Evolutionary conservation across 2,329 filamentous ascomycete species (phyloP), one percentile per base, ranked within the genome.

Genomic region (Colletotrichum limetticola): DNA sequence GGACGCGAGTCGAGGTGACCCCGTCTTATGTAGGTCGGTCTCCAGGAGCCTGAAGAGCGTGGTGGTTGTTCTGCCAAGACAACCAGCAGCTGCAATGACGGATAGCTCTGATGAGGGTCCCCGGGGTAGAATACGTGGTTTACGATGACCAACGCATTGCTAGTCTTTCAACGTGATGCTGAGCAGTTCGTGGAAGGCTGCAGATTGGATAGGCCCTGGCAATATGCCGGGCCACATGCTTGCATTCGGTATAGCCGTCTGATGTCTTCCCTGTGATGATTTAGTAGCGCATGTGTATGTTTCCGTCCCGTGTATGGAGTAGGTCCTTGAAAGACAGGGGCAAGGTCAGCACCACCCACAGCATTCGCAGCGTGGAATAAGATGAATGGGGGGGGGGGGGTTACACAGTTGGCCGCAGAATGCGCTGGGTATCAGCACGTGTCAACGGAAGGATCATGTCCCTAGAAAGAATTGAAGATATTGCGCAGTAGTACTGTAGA

Each of bases 171-270:
- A 46, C n/a, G 37, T 35, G 16, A 32, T 32, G 30, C 14, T 60
- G 68, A 67, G 19, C 35, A 24, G 32, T 55, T 42, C 42, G n/a
- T 19, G 46, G 7, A 26, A 24, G 19, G 66, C 32, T 28, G 49
- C 19, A 37, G 32, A 60, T 55, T 56, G 68, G 68, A 63, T 5
- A 26, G 32, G n/a, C 22, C 26, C 46, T 14, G 56, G 28, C 55
- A 16, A 30, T 12, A 8, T n/a, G 35, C 70, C 70, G 66, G 70
- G n/a, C 66, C 24, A 60, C 28, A 72, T 65, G 66, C 66, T 70
- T 72, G 66, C 37, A 62, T 66, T 70, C 60, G 71, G 71, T 30
- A 66, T 70, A 46, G 60, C 66, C 66, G 66, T 26, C 42, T 46
- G 42, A 46, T 46, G 16, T n/a, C 19, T 46, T 46, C 42, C 14